Evolutionary conservation across 2,329 filamentous ascomycete genomes (phyloP), one percentile per base, ranked within the genome.

Genomic region (Sclerotinia subarctica): DNA sequence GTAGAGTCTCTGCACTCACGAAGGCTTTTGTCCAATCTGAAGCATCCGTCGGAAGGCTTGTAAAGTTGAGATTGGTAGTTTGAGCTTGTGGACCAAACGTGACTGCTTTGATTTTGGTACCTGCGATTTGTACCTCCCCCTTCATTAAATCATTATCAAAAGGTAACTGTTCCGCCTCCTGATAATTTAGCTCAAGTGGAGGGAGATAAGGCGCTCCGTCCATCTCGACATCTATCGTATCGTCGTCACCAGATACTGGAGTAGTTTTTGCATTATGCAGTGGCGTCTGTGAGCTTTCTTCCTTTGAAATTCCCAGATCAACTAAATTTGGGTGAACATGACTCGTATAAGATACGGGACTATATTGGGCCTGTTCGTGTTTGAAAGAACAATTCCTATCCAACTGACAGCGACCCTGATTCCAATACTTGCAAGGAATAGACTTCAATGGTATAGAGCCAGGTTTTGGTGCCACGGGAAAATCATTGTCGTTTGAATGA

Each of bases 401-500:
- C 10, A 24, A 38, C 15, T 19, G n/a, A 42, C 59, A 63, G 2
- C 13, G 11, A 8, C 59, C 59, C 32, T n/a, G 17, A 21, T 26
- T 51, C 59, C 59, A 63, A 32, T 26, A 63, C 32, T 19, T 51
- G n/a, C 59, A 63, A 38, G n/a, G 19, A 60, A n/a, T 8, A 21
- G 38, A 42, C 38, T 42, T 42, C 38, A 42, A 42, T 42, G 38
- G 38, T 42, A 42, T 42, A 15, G 15, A 42, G 15, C 29, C 32
- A 26, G 63, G 51, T 35, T 38, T 65, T 13, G 42, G 7, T 65
- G 63, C 52, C 15, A 58, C 38, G 4, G 19, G 63, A 6, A 60
- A 21, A 29, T 32, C 19, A 35, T 60, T 42, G n/a, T 69, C 64
- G 19, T n/a, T 63, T 21, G 58, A 57, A 32, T 66, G 51, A 17